Conservation (phyloP, 179 eudicot genomes). For the Spinacia oleracea region DNA sequence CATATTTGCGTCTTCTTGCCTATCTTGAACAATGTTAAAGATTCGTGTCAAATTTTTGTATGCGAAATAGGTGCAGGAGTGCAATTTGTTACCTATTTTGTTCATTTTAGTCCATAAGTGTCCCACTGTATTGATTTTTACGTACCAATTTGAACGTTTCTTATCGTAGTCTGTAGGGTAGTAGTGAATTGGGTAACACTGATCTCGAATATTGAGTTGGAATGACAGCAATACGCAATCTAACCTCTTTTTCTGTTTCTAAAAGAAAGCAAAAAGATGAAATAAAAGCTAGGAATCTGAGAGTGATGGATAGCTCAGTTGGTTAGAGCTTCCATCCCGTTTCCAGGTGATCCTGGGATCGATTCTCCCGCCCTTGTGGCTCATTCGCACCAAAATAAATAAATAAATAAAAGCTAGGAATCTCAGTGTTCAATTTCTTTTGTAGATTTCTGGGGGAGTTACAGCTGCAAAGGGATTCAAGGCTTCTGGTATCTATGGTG, state of each 20-base stretch:
- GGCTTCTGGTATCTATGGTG: conserved; percentile 91
- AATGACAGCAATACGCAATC: neutral
- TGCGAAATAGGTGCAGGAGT: neutral
- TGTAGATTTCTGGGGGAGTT: conserved; percentile 85
- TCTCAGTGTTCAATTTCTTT: conserved; percentile 11
- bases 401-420: neutral
- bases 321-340: no score
- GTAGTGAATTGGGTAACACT: no score
- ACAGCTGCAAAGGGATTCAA: conserved; percentile 95
- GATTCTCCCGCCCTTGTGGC: no score
- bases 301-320: no score
- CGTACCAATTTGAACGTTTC: no score
- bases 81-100: no score
- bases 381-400: no score
- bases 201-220: neutral
- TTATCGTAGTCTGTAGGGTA: no score
- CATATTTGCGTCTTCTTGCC: neutral
- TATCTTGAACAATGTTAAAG: neutral
- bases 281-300: neutral
- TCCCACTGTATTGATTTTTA: neutral
- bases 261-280: neutral
- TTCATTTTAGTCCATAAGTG: neutral
- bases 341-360: no score
- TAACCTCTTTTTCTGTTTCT: neutral
- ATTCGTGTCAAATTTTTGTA: neutral